Evolutionary conservation across 192 early-diverging fungal species (phyloP), one percentile per base, ranked within the genome.

Genomic region (Backusella psychrophila): DNA sequence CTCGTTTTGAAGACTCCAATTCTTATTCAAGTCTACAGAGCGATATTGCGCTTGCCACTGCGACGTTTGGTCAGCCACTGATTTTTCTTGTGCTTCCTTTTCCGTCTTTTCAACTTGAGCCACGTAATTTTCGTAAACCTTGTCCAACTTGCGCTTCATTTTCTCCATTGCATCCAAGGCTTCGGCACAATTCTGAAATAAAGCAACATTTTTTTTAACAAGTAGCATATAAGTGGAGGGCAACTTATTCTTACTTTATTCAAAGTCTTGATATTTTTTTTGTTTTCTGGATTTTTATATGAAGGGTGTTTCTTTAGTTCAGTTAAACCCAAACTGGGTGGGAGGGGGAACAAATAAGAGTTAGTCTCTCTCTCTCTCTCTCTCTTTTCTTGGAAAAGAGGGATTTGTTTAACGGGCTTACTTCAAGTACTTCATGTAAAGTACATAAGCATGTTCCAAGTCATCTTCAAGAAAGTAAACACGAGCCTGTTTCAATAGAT

Each of bases 401-500:
- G 63, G 0, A 41, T 46, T n/a, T 21, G 9, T 63, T 23, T 4
- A 29, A 21, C n/a, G 4, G 6, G 56, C 87, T 44, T 81, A 89
- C 87, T 80, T 88, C 67, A 84, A 85, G 77, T 89, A 92, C 5
- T 88, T 85, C 85, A 94, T 82, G 74, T 91, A 93, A 38, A 88
- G 81, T n/a, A 92, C 84, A 70, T 94, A 94, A 1, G 91, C 91
- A 26, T 85, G 85, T 67, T 90, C 86, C 9, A 90, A 75, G 73
- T 94, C 90, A 76, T 89, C 82, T 78, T 94, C 92, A 49, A 76
- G 52, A n/a, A 85, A 76, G 78, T 93, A 92, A 11, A 89, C 77
- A 71, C 80, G 70, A 31, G 88, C 89, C 82, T 90, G 86, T 49
- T 80, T 84, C 19, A 82, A 82, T 14, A 86, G 49, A 1, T 80